phyloP scores from a whole-genome alignment of 177 flowering plant species.

The Vitis hybrid region DNA sequence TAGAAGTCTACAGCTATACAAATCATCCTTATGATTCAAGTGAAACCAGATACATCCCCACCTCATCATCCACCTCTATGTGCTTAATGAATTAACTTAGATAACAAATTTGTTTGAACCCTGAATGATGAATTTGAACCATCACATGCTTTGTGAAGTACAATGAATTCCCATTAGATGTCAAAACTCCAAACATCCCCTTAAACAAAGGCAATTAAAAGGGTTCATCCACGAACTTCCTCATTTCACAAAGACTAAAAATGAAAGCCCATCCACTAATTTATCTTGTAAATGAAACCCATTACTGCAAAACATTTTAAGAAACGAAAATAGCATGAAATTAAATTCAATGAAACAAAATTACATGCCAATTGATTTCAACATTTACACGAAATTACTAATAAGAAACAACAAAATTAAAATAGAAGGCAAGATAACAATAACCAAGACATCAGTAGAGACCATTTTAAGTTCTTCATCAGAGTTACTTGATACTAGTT shows the following conservation, averaged over 20 bases:
- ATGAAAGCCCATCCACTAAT: background rate
- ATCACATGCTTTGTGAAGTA: too few relatives aligned
- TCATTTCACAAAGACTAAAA: background rate
- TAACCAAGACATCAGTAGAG: background rate
- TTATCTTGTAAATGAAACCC: background rate
- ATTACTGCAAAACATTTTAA: background rate
- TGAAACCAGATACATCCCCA: background rate
- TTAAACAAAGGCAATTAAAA: too few relatives aligned
- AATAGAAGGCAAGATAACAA: background rate
- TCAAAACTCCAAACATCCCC: too few relatives aligned
- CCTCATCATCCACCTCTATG: too few relatives aligned
- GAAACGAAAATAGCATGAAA: background rate
- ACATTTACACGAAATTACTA: background rate
- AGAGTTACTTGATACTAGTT: conserved; percentile 18
- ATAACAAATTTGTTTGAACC: too few relatives aligned
- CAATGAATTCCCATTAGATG: too few relatives aligned
- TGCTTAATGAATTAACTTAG: too few relatives aligned
- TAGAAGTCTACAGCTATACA: background rate
- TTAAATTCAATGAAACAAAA: background rate
- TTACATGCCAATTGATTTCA: background rate
- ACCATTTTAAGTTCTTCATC: conserved; percentile 87
- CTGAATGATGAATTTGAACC: too few relatives aligned
- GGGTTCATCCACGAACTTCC: background rate
- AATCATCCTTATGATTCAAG: background rate
- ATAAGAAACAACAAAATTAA: background rate